These are phyloP conservation scores for Trichothecium roseum DNA, from an alignment of 2,329 filamentous ascomycete species.

Conservation along the genomic window DNA sequence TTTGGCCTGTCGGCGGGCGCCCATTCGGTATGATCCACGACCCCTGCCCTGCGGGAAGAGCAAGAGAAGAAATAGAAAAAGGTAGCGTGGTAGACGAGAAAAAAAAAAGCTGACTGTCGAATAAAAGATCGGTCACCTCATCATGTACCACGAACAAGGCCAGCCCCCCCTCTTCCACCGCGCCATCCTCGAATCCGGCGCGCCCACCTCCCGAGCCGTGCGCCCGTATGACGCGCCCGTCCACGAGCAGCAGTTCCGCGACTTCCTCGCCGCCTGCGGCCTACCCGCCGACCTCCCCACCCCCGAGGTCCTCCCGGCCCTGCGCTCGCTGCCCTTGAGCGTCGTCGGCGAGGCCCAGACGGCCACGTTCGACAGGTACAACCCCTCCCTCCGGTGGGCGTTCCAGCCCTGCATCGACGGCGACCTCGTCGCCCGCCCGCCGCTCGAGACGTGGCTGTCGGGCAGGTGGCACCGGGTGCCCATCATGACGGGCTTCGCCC, in stretches of 20 bases:
- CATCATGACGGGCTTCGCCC: slow-evolving; percentile 59
- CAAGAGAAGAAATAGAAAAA: not conserved
- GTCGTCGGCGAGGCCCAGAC: slow-evolving; percentile 24
- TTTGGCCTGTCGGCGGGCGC: slow-evolving; percentile 32
- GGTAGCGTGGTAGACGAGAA: not conserved
- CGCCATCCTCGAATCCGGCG: slow-evolving; percentile 46
- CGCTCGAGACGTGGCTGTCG: slow-evolving; percentile 43
- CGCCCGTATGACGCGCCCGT: slow-evolving; percentile 43
- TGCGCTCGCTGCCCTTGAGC: slow-evolving; percentile 29
- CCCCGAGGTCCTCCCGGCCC: slow-evolving; percentile 29
- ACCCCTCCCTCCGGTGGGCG: slow-evolving; percentile 40
- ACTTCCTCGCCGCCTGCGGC: slow-evolving; percentile 9
- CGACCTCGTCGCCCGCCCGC: slow-evolving; percentile 45
- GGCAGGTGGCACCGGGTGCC: slow-evolving; percentile 17
- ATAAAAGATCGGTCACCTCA: slow-evolving; percentile 55
- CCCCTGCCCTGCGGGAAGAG: not conserved
- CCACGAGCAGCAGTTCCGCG: slow-evolving; percentile 44
- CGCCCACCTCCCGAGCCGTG: slow-evolving; percentile 41
- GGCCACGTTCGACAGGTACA: slow-evolving; percentile 33
- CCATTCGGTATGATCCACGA: slow-evolving; percentile 33
- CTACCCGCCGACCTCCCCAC: slow-evolving; percentile 8
- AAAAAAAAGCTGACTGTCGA: not conserved
- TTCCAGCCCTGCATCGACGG: slow-evolving; percentile 61
- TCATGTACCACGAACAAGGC: slow-evolving; percentile 36
- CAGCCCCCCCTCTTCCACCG: slow-evolving; percentile 38